These are phyloP conservation scores for Acacia crassicarpa DNA, from an alignment of 306 rosid species.

Conservation along the genomic window DNA sequence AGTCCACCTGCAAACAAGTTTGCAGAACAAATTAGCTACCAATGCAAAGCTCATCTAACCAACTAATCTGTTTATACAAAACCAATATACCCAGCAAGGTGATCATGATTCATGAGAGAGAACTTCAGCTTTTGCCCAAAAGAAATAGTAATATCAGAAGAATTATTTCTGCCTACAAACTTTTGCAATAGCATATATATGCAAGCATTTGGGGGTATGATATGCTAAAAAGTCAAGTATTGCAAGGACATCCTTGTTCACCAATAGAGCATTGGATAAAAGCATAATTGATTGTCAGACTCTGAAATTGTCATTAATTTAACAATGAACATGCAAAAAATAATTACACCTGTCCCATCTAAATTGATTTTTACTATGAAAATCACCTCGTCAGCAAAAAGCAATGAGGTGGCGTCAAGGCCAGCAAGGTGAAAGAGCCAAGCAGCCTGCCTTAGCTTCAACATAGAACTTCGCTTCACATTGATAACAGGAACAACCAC, in stretches of 20 bases:
- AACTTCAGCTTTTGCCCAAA: neutral
- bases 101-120: neutral
- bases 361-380: neutral
- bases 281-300: neutral
- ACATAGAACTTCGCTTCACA: constrained; percentile 63
- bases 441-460: constrained; percentile 75
- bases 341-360: neutral
- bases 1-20: constrained; percentile 58
- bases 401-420: constrained; percentile 68
- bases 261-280: neutral
- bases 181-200: neutral
- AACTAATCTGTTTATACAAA: neutral
- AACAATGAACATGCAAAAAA: neutral
- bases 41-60: constrained; percentile 6
- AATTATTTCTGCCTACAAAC: neutral
- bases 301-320: neutral
- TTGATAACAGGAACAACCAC: constrained; percentile 76
- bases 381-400: constrained; percentile 74
- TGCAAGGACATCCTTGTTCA: neutral
- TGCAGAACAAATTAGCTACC: constrained; percentile 29
- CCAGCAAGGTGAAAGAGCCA: constrained; percentile 83
- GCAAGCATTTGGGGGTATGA: neutral
- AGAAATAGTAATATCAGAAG: neutral
- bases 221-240: neutral
- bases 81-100: neutral